phyloP scores from a whole-genome alignment of 2,329 filamentous ascomycete genomes.

The Exophiala oligosperma region DNA sequence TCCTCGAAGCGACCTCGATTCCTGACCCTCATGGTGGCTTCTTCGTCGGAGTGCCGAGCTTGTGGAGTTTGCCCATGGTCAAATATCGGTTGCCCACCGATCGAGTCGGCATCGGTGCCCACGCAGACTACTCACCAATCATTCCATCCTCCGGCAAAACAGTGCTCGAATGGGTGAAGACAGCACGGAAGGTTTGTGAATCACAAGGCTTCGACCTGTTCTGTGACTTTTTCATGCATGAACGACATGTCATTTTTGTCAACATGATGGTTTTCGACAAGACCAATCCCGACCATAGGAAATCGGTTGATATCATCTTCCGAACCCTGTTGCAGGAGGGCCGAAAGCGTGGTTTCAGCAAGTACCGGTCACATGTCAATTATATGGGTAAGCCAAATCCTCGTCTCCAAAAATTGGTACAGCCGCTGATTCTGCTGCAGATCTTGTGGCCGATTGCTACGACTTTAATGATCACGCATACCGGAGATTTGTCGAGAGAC shows the following conservation, averaged over 20 bases:
- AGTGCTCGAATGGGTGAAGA: constrained; percentile 20
- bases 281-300: constrained; percentile 13
- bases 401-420: not conserved
- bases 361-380: constrained; percentile 23
- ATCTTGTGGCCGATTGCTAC: constrained; percentile 20
- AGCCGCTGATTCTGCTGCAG: not conserved
- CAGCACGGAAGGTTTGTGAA: constrained; percentile 16
- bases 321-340: constrained; percentile 15
- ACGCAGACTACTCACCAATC: constrained; percentile 24
- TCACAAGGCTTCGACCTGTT: constrained; percentile 20
- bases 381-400: constrained; percentile 17
- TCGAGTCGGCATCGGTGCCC: constrained; percentile 17
- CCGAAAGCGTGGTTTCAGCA: constrained; percentile 20
- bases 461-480: constrained; percentile 24
- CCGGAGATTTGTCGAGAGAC: constrained; percentile 20
- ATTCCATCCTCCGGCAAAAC: constrained; percentile 20
- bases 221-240: constrained; percentile 26
- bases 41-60: constrained; percentile 22
- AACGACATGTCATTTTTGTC: constrained; percentile 24
- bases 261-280: constrained; percentile 26
- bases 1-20: constrained; percentile 19
- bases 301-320: constrained; percentile 18
- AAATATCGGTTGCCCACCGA: constrained; percentile 19
- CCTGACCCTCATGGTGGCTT: constrained; percentile 21
- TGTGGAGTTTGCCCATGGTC: constrained; percentile 24